Conservation (phyloP, 1,139 yeast genomes). For the Blastobotrys illinoisensis region DNA sequence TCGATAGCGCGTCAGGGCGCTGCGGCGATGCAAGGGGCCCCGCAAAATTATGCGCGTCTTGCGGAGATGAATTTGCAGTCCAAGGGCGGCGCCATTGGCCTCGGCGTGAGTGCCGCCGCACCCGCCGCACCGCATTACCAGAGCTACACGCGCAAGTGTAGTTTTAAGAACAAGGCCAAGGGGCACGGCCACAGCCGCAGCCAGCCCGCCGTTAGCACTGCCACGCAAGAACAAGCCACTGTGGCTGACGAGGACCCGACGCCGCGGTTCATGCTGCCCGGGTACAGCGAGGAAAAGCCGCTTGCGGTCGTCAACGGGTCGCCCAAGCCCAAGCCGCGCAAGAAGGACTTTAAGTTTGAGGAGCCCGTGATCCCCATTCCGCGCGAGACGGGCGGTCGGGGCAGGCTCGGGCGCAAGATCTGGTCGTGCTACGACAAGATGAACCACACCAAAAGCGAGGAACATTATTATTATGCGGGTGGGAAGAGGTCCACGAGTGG, state of each 20-base stretch:
- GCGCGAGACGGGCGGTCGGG: not conserved
- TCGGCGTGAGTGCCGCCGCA: not conserved
- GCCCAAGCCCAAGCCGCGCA: constrained; percentile 1
- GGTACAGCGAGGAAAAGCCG: constrained; percentile 22
- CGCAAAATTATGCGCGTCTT: not conserved
- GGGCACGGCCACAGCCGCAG: not conserved
- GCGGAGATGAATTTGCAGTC: constrained; percentile 1
- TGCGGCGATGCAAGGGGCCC: not conserved
- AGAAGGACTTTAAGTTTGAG: not conserved
- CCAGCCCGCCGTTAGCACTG: too few relatives aligned
- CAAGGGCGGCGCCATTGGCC: not conserved
- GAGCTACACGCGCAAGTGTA: constrained; percentile 26
- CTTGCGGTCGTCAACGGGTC: constrained; percentile 21
- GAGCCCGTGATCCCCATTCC: not conserved
- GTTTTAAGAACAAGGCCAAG: constrained; percentile 10
- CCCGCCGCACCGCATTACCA: constrained; percentile 4
- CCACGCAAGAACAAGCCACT: too few relatives aligned
- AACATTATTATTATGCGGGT: too few relatives aligned
- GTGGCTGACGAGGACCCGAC: not conserved
- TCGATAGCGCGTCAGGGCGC: constrained; percentile 3
- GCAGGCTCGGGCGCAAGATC: constrained; percentile 3
- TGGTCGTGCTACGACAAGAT: constrained; percentile 4
- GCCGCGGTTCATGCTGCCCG: constrained; percentile 24
- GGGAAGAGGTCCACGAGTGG: too few relatives aligned
- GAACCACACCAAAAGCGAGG: not conserved